phyloP scores from a whole-genome alignment of 441 rosid species.

The Erysimum cheiri region DNA sequence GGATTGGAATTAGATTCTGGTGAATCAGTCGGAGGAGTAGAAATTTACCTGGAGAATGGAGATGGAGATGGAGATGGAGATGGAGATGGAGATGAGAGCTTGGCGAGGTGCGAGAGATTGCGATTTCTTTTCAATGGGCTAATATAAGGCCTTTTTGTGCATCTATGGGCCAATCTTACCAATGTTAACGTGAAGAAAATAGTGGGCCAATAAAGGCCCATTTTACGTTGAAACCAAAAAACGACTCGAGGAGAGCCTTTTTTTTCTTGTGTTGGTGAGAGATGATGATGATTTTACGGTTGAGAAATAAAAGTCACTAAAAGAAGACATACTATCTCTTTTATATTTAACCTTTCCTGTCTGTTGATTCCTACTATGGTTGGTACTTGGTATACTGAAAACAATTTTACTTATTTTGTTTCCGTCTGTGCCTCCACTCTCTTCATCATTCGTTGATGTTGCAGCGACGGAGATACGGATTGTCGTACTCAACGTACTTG shows the following conservation, averaged over 20 bases:
- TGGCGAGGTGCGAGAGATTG: not conserved
- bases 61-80: not conserved
- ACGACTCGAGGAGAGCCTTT: too few relatives aligned
- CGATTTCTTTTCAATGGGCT: too few relatives aligned
- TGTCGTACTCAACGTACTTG: slow-evolving; percentile 70
- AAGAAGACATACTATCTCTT: not conserved
- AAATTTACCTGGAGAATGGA: not conserved
- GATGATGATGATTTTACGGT: not conserved
- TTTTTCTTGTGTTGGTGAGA: not conserved
- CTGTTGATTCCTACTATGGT: not conserved
- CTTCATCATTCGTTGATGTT: slow-evolving; percentile 46
- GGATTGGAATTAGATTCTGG: not conserved
- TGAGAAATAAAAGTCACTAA: not conserved
- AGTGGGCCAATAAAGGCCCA: not conserved
- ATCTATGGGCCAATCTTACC: not conserved
- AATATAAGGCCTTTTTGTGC: slow-evolving; percentile 8
- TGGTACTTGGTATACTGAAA: not conserved
- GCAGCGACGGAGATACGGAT: slow-evolving; percentile 73
- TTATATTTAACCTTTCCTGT: not conserved
- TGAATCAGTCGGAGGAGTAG: not conserved
- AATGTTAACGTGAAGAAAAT: not conserved
- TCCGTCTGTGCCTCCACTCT: slow-evolving; percentile 10
- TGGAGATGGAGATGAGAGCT: not conserved
- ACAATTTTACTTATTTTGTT: not conserved
- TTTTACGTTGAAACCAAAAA: not conserved